Conservation (phyloP, 1,139 yeast species). For the Candida pseudoviswanathii region DNA sequence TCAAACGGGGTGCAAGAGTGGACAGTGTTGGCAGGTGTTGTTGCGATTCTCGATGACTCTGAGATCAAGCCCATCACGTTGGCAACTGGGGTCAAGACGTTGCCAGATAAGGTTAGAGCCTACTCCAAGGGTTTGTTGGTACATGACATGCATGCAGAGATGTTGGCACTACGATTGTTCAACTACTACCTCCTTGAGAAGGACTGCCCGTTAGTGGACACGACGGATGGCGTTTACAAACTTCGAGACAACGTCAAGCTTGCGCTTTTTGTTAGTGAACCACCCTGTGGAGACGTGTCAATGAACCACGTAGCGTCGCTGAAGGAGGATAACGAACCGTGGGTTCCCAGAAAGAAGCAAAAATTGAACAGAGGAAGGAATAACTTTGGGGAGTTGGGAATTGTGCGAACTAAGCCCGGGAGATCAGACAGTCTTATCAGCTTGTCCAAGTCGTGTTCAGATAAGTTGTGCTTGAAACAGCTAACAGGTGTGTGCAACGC, state of each 20-base stretch:
- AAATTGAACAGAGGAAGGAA: slow-evolving; percentile 59
- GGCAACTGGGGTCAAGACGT: slow-evolving; percentile 83
- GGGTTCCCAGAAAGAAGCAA: slow-evolving; percentile 20
- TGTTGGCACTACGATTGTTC: slow-evolving; percentile 68
- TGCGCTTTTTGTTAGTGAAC: slow-evolving; percentile 71
- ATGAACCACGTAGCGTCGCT: slow-evolving; percentile 35
- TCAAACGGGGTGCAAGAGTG: slow-evolving; percentile 74
- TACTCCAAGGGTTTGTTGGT: slow-evolving; percentile 60
- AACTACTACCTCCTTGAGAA: slow-evolving; percentile 45
- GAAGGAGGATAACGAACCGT: slow-evolving; percentile 21
- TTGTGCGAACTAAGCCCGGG: slow-evolving; percentile 91
- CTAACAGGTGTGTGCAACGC: slow-evolving; percentile 59
- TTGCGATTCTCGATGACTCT: slow-evolving; percentile 37
- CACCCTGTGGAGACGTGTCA: slow-evolving; percentile 94
- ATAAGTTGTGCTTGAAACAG: slow-evolving; percentile 72
- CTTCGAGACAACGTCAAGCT: slow-evolving; percentile 41
- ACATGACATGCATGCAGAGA: slow-evolving; percentile 92
- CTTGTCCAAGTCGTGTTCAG: slow-evolving; percentile 84
- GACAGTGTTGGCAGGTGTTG: slow-evolving; percentile 82
- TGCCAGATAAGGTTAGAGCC: slow-evolving; percentile 52
- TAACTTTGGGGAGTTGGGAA: slow-evolving; percentile 57
- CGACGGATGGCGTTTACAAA: slow-evolving; percentile 19
- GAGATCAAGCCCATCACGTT: slow-evolving; percentile 46
- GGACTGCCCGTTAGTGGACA: slow-evolving; percentile 13
- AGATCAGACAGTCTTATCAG: slow-evolving; percentile 72